Percentiles rank a stretch among this genome's conserved stretches.
Conservation (phyloP, 1,284 basidiomycete genomes). For the Austroboletus niveus region DNA sequence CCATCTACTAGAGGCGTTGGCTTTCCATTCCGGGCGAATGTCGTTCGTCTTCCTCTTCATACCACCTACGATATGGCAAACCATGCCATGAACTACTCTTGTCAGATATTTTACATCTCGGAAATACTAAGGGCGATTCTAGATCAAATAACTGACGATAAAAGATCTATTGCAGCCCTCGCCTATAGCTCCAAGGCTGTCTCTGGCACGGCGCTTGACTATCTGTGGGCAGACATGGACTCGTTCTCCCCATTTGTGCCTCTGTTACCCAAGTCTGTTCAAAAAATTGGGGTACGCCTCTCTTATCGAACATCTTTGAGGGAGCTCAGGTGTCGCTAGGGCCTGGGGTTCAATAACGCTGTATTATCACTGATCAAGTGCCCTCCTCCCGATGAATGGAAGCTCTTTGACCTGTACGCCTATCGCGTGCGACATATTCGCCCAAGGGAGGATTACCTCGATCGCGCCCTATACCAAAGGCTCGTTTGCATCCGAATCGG, state of each 20-base stretch:
- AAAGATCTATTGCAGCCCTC: slow-evolving; percentile 5
- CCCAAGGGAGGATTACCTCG: slow-evolving; percentile 5
- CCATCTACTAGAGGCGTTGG: not conserved
- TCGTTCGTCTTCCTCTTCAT: not conserved
- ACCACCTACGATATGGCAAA: not conserved
- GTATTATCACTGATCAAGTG: slow-evolving; percentile 8
- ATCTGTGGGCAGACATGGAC: slow-evolving; percentile 21
- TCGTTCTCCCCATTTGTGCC: slow-evolving; percentile 16
- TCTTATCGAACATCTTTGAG: not conserved
- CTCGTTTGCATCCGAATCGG: slow-evolving; percentile 11
- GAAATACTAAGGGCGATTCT: slow-evolving; percentile 17
- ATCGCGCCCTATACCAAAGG: slow-evolving; percentile 13
- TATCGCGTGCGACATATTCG: slow-evolving; percentile 12
- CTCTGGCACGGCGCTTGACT: slow-evolving; percentile 12
- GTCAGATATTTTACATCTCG: slow-evolving; percentile 14
- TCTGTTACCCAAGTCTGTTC: slow-evolving; percentile 9
- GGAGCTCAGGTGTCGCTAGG: slow-evolving; percentile 5
- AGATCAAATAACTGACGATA: slow-evolving; percentile 11
- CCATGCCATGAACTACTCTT: slow-evolving; percentile 3
- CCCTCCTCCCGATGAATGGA: slow-evolving; percentile 12
- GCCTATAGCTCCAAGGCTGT: slow-evolving; percentile 14
- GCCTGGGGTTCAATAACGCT: slow-evolving; percentile 5
- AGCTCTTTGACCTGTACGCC: slow-evolving; percentile 17
- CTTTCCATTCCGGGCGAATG: not conserved
- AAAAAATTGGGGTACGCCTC: slow-evolving; percentile 7